phyloP scores from a whole-genome alignment of 1,139 yeast genomes.

The Meyerozyma carpophila region DNA sequence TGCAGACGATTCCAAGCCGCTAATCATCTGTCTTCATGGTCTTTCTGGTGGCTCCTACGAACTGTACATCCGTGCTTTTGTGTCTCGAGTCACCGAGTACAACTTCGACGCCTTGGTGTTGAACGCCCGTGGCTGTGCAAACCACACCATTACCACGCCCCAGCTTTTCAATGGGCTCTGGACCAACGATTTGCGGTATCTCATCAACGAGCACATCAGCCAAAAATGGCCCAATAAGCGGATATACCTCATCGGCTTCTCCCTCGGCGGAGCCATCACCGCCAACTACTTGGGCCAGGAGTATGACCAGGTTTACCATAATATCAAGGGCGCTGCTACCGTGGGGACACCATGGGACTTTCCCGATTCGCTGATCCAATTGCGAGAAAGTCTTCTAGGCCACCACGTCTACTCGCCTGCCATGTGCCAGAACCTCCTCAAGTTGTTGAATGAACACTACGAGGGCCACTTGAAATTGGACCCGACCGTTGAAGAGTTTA shows the following conservation, averaged over 20 bases:
- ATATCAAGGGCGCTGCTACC: constrained; percentile 44
- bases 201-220: constrained; percentile 43
- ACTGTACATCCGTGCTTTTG: constrained; percentile 45
- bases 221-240: constrained; percentile 45
- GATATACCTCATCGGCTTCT: constrained; percentile 49
- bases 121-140: constrained; percentile 58
- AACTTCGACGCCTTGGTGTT: constrained; percentile 51
- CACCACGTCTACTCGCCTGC: constrained; percentile 47
- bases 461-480: constrained; percentile 24
- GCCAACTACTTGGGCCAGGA: constrained; percentile 56
- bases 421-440: constrained; percentile 45
- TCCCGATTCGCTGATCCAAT: constrained; percentile 30
- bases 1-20: constrained; percentile 39
- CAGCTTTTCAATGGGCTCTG: constrained; percentile 55
- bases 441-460: constrained; percentile 39
- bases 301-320: constrained; percentile 24
- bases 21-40: constrained; percentile 53
- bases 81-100: constrained; percentile 27
- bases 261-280: constrained; percentile 53
- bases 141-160: constrained; percentile 53
- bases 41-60: constrained; percentile 62
- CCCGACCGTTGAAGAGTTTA: constrained; percentile 23
- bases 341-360: constrained; percentile 21
- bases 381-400: constrained; percentile 40
- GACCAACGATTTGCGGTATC: constrained; percentile 56